Base-by-base conservation (phyloP, 352 stramenopile species). In the Phytopythium chamaehyphon region DNA sequence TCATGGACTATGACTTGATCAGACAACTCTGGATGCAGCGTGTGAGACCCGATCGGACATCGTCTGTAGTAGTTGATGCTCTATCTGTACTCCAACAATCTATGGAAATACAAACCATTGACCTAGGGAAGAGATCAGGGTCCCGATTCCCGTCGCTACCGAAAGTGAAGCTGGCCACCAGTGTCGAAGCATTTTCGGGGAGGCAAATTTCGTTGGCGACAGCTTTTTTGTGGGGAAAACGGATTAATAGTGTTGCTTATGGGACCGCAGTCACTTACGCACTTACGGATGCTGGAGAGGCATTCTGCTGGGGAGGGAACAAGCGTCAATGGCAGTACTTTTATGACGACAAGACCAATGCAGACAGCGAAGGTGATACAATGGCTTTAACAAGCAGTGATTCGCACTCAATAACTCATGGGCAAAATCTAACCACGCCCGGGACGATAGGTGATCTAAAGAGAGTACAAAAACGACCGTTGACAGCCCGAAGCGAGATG, bases 301-400 rank as follows among this genome's bases (percentile, higher is more conserved):
- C 86, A 0, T 91, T 87, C 49, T 90, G 76, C 48, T 93, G 83
- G 83, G 83, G 83, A 22, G 83, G 80, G 3, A 88, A 80, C 51
- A 76, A 76, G 28, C 74, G 75, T 6, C 58, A 66, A 40, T 92
- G 82, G 82, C 55, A 61, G 26, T 90, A 89, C 36, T 86, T 90
- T 42, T 89, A 92, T 45, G 69, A 89, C 36, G 57, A 74, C 21
- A 39, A 23, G 5, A 80, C 69, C 1, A 52, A 62, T 37, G 35
- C 9, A 15, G 47, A 52, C 12, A 26, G 44, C 12, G 51, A 46
- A 44, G 23, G 16, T 26, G 21, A 58, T 15, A 38, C 40, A 12
- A 10, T 5, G 28, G 5, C 28, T 10, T 33, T 9, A 33, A 33
- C 5, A 33, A 5, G 28, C 28, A 33, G 9, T 33, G 28, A 9